Evolutionary conservation across 106 monocot species (phyloP).

Genomic region (Dendrobium nobile): DNA sequence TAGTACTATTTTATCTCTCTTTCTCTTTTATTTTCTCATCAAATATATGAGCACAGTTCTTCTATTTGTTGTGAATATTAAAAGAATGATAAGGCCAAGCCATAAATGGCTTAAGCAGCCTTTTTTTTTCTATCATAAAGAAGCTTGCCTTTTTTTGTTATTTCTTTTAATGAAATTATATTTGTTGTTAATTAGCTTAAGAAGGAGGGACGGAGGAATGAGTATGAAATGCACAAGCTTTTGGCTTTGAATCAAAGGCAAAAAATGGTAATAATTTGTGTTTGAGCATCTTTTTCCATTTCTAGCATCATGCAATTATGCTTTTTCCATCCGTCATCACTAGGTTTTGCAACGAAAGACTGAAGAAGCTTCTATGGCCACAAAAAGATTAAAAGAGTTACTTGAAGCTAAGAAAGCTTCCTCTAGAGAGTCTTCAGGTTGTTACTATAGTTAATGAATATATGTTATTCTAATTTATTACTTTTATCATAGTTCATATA

Average conservation of each 20-base stretch:
- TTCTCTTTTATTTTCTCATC: too few relatives aligned
- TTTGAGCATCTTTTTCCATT: not conserved
- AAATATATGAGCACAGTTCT: too few relatives aligned
- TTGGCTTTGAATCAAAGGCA: constrained; percentile 90
- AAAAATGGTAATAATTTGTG: constrained; percentile 58
- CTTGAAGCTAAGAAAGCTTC: constrained; percentile 72
- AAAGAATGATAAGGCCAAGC: not conserved
- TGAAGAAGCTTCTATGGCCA: constrained; percentile 86
- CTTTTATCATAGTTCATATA: not conserved
- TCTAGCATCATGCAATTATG: not conserved
- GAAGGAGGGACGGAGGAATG: constrained; percentile 90
- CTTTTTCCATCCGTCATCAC: constrained; percentile 2
- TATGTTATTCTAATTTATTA: not conserved
- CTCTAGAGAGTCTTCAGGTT: constrained; percentile 59
- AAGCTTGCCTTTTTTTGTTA: not conserved
- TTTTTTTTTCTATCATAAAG: not conserved
- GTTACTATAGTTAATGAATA: not conserved
- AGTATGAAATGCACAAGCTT: constrained; percentile 99
- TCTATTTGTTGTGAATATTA: not conserved
- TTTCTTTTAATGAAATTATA: not conserved
- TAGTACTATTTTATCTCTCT: too few relatives aligned
- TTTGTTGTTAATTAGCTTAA: constrained; percentile 53
- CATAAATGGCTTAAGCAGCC: not conserved
- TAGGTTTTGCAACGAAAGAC: constrained; percentile 96
- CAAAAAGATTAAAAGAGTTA: constrained; percentile 81